These are phyloP conservation scores for Pseudonectria foliicola DNA, from an alignment of 2,329 filamentous ascomycete species.

Conservation along the genomic window DNA sequence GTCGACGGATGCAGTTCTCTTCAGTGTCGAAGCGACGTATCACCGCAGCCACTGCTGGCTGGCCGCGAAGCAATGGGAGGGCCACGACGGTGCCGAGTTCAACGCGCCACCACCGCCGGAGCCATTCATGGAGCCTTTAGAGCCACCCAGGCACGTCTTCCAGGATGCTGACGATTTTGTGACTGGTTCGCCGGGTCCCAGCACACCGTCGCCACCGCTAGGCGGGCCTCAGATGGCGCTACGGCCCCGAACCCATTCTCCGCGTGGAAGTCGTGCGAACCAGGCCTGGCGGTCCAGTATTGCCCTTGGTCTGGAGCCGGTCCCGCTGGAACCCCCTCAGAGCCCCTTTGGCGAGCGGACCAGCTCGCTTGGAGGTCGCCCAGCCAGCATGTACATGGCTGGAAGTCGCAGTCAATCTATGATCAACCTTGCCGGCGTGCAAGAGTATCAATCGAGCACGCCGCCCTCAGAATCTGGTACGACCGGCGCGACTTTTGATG, in stretches of 20 bases:
- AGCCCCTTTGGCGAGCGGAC: slow-evolving; percentile 27
- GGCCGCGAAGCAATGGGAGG: slow-evolving; percentile 44
- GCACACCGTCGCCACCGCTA: slow-evolving; percentile 3
- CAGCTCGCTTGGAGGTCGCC: slow-evolving; percentile 29
- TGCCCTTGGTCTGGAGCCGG: slow-evolving; percentile 36
- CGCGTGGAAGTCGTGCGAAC: slow-evolving; percentile 26
- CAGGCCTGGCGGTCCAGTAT: slow-evolving; percentile 36
- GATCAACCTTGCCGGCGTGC: slow-evolving; percentile 28
- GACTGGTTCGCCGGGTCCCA: slow-evolving; percentile 20
- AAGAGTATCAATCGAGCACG: slow-evolving; percentile 10
- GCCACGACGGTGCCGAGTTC: slow-evolving; percentile 22
- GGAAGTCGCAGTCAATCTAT: slow-evolving; percentile 28
- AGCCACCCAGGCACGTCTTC: slow-evolving; percentile 32
- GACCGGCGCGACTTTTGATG: slow-evolving; percentile 40
- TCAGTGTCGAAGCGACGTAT: slow-evolving; percentile 54
- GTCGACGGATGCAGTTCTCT: slow-evolving; percentile 52
- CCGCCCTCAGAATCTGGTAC: slow-evolving; percentile 16
- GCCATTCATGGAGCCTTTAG: slow-evolving; percentile 30
- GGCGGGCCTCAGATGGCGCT: slow-evolving; percentile 28
- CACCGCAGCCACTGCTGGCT: slow-evolving; percentile 52
- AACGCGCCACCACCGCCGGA: slow-evolving; percentile 20
- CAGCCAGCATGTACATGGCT: slow-evolving; percentile 23
- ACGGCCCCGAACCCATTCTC: slow-evolving; percentile 33
- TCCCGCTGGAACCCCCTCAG: slow-evolving; percentile 30
- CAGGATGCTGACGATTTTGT: slow-evolving; percentile 22